A percentile compares a stretch with the other conserved stretches of the same genome.
phyloP scores from a whole-genome alignment of 345 rosid species.

The Gossypium ekmanianum region DNA sequence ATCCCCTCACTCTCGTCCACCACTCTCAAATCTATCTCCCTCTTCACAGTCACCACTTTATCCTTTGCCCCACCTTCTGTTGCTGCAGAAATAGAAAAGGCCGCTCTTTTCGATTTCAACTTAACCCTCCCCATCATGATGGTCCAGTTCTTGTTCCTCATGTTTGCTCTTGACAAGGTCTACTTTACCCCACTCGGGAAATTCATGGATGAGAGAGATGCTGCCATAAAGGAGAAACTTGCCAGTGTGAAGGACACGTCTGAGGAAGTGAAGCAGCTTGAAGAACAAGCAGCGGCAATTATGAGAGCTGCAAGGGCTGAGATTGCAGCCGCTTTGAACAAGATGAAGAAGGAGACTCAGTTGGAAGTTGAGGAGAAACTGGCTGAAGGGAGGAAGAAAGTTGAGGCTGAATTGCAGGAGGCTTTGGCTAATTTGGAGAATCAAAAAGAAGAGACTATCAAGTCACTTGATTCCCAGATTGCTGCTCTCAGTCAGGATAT shows the following conservation, averaged over 20 bases:
- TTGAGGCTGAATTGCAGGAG: constrained; percentile 76
- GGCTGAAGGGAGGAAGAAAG: constrained; percentile 65
- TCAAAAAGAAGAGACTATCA: constrained; percentile 78
- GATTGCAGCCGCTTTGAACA: constrained; percentile 74
- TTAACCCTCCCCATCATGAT: constrained; percentile 83
- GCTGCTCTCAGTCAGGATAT: constrained; percentile 72
- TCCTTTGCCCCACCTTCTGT: constrained; percentile 66
- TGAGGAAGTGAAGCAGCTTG: constrained; percentile 74
- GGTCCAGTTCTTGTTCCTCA: constrained; percentile 72
- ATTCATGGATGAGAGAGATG: constrained; percentile 82
- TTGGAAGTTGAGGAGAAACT: constrained; percentile 63
- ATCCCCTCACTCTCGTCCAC: constrained; percentile 35
- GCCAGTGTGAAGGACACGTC: constrained; percentile 76
- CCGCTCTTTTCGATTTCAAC: constrained; percentile 91
- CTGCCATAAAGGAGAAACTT: constrained; percentile 72
- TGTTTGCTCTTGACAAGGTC: constrained; percentile 81
- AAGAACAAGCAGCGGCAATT: constrained; percentile 70
- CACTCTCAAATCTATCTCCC: constrained; percentile 56
- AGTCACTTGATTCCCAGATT: constrained; percentile 78
- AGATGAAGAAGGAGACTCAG: constrained; percentile 92
- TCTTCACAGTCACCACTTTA: constrained; percentile 44
- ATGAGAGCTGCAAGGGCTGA: constrained; percentile 93
- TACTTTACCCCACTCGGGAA: constrained; percentile 83
- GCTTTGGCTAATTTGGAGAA: constrained; percentile 70
- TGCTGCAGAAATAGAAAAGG: constrained; percentile 81